Percentiles rank a stretch among this genome's conserved stretches.
Evolutionary conservation across 495 filamentous ascomycete species (phyloP).

Genomic region (Neurospora tetraspora): DNA sequence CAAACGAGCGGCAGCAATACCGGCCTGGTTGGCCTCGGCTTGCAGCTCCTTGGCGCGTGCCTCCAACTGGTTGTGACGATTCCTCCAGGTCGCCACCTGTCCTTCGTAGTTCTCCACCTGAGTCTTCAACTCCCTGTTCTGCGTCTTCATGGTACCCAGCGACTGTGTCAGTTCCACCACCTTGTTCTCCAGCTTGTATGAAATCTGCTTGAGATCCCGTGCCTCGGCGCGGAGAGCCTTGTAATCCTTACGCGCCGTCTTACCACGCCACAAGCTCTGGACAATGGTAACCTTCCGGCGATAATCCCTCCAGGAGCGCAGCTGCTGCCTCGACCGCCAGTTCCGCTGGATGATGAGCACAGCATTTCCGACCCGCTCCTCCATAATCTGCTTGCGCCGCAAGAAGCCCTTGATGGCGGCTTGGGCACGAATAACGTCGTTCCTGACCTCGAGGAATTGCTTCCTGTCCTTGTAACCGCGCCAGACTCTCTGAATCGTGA

Average conservation of each 20-base stretch:
- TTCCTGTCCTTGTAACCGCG: slow-evolving; percentile 79
- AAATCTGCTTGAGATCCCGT: slow-evolving; percentile 96
- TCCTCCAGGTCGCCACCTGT: slow-evolving; percentile 91
- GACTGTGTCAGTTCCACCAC: slow-evolving; percentile 96
- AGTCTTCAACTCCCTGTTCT: slow-evolving; percentile 79
- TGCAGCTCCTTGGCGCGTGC: slow-evolving; percentile 86
- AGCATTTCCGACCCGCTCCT: slow-evolving; percentile 88
- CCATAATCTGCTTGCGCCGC: slow-evolving; percentile 77
- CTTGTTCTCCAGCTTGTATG: slow-evolving; percentile 98
- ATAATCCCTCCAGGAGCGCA: slow-evolving; percentile 79
- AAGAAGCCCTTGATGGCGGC: slow-evolving; percentile 86
- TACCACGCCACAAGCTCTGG: slow-evolving; percentile 91
- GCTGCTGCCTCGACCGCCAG: slow-evolving; percentile 72
- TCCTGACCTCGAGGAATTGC: slow-evolving; percentile 62
- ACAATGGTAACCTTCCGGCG: slow-evolving; percentile 79
- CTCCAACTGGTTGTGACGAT: slow-evolving; percentile 83
- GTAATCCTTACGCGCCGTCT: slow-evolving; percentile 68
- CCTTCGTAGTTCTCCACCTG: slow-evolving; percentile 95
- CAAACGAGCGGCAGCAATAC: slow-evolving; percentile 82
- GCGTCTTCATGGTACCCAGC: slow-evolving; percentile 78
- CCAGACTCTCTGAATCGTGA: slow-evolving; percentile 92
- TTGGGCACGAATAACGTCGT: slow-evolving; percentile 76
- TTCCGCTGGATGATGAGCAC: slow-evolving; percentile 81
- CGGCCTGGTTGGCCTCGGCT: slow-evolving; percentile 92
- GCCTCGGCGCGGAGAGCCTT: slow-evolving; percentile 89